Conservation (phyloP, 73 alveolate genomes). For the Loxodes magnus region DNA sequence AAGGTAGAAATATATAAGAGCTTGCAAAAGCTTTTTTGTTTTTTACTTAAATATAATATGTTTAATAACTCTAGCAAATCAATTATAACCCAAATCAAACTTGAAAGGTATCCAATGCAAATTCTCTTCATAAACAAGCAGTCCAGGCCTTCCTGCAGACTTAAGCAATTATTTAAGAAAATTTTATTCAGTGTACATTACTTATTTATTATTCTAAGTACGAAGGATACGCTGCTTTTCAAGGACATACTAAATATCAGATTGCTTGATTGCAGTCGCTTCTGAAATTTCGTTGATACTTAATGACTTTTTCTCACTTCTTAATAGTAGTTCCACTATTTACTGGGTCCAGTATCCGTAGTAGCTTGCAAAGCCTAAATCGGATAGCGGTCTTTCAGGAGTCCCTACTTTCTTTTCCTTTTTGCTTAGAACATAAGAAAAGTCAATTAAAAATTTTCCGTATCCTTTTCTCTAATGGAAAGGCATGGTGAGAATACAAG, state of each 20-base stretch:
- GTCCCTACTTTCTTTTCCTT: constrained; percentile 76
- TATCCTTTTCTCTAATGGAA: constrained; percentile 89
- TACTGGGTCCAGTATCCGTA: constrained; percentile 80
- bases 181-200: constrained; percentile 64
- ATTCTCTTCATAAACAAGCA: constrained; percentile 73
- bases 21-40: no score
- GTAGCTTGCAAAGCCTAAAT: constrained; percentile 85
- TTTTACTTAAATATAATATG: no score
- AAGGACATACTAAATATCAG: constrained; percentile 72
- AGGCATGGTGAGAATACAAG: constrained; percentile 93
- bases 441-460: constrained; percentile 92
- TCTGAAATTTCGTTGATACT: constrained; percentile 61
- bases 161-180: constrained; percentile 57
- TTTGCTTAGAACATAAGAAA: constrained; percentile 76
- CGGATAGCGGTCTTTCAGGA: constrained; percentile 89
- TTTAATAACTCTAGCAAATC: no score
- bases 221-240: constrained; percentile 73
- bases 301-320: constrained; percentile 37
- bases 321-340: constrained; percentile 48
- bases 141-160: constrained; percentile 87
- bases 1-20: no score
- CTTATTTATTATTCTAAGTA: constrained; percentile 72
- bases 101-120: constrained; percentile 89
- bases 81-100: no score
- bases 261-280: constrained; percentile 60